Conservation (phyloP, 345 rosid species). For the Brassica nigra region DNA sequence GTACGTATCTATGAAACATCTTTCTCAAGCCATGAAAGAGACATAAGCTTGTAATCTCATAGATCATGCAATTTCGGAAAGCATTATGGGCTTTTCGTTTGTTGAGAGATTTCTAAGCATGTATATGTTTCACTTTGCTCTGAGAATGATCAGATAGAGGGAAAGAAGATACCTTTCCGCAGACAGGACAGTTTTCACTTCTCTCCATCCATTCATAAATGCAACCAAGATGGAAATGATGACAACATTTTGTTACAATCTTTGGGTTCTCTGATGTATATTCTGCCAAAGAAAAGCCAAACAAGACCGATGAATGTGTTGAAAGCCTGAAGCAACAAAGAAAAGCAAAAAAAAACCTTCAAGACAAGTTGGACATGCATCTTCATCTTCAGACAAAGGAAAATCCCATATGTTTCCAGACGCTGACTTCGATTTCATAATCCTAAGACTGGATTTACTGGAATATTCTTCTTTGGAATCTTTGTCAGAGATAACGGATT, state of each 20-base stretch:
- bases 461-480: slow-evolving; percentile 59
- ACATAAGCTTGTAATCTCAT: not conserved
- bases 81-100: not conserved
- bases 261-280: slow-evolving; percentile 92
- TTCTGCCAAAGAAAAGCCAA: slow-evolving; percentile 51
- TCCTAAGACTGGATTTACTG: slow-evolving; percentile 58
- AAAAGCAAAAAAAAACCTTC: slow-evolving; percentile 51
- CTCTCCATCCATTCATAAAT: slow-evolving; percentile 99
- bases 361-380: slow-evolving; percentile 94
- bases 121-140: not conserved
- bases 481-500: slow-evolving; percentile 54
- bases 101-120: too few relatives aligned
- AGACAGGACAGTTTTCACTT: slow-evolving; percentile 96
- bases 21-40: not conserved
- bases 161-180: slow-evolving; percentile 76
- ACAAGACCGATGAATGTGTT: slow-evolving; percentile 2
- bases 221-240: slow-evolving; percentile 98
- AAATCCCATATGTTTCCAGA: slow-evolving; percentile 51
- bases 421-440: slow-evolving; percentile 53
- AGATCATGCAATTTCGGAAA: not conserved
- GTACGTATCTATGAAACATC: slow-evolving; percentile 14
- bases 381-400: slow-evolving; percentile 78
- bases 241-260: slow-evolving; percentile 86
- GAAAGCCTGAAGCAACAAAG: not conserved
- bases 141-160: not conserved